Evolutionary conservation across 306 rosid genomes (phyloP).

Genomic region (Rosa chinensis): DNA sequence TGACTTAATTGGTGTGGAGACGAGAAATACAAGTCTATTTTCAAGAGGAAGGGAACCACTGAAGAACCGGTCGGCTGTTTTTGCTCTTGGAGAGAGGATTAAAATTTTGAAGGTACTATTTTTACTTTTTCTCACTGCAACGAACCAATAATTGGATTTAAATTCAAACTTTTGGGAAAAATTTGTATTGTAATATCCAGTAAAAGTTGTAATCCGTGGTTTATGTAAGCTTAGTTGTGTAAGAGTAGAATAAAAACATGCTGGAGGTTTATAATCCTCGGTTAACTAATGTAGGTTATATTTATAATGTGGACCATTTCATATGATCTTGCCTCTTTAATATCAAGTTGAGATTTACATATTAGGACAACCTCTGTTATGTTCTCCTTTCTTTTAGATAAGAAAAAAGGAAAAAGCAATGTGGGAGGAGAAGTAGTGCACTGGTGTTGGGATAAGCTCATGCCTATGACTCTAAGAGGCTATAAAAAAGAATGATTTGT

Average conservation of each 20-base stretch:
- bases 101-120: slow-evolving; percentile 71
- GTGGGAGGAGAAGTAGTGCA: not conserved
- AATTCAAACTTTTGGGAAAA: not conserved
- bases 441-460: not conserved
- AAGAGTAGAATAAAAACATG: not conserved
- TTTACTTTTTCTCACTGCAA: not conserved
- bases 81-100: slow-evolving; percentile 90
- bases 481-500: not conserved
- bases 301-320: not conserved
- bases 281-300: not conserved
- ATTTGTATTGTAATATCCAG: not conserved
- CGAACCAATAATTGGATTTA: not conserved
- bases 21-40: slow-evolving; percentile 80
- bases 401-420: not conserved
- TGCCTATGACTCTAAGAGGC: not conserved
- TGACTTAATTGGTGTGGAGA: slow-evolving; percentile 96
- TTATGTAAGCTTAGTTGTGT: not conserved
- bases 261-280: not conserved
- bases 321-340: not conserved
- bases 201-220: not conserved
- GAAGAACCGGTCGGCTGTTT: slow-evolving; percentile 96
- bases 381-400: not conserved
- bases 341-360: not conserved
- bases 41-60: slow-evolving; percentile 84
- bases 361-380: not conserved